These are phyloP conservation scores for Cinnamomum micranthum DNA, from an alignment of 164 flowering plant species.

Conservation along the genomic window DNA sequence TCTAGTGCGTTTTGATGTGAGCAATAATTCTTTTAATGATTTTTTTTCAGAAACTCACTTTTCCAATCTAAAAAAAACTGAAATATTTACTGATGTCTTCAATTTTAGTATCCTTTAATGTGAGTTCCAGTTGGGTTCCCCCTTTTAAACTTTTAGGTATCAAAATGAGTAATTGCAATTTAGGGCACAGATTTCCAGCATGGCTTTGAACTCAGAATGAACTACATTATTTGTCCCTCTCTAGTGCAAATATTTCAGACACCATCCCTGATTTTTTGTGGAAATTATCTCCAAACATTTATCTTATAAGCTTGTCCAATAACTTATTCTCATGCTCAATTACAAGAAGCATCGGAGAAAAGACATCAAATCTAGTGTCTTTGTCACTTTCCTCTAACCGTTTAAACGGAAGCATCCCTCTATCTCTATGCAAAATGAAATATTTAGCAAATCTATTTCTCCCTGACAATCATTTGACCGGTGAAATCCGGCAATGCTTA, in stretches of 20 bases:
- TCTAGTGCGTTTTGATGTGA: not conserved
- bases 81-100: not conserved
- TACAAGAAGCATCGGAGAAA: too few species aligned
- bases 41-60: not conserved
- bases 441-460: not conserved
- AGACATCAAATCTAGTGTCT: too few species aligned
- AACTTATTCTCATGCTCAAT: conserved; percentile 8
- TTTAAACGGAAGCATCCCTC: not conserved
- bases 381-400: not conserved
- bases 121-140: not conserved
- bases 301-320: conserved; percentile 1
- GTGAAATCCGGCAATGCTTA: conserved; percentile 14
- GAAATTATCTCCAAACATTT: not conserved
- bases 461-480: conserved; percentile 9
- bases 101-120: not conserved
- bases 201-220: not conserved
- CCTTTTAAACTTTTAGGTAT: not conserved
- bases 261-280: conserved; percentile 11
- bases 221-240: not conserved
- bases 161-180: not conserved
- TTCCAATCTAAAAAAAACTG: not conserved
- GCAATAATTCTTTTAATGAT: not conserved
- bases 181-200: not conserved
- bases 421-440: not conserved
- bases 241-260: conserved; percentile 6